A percentile compares a stretch with the other conserved stretches of the same genome.
Evolutionary conservation across 352 stramenopile species (phyloP).

Genomic region (Pythium rhizo-oryzae): DNA sequence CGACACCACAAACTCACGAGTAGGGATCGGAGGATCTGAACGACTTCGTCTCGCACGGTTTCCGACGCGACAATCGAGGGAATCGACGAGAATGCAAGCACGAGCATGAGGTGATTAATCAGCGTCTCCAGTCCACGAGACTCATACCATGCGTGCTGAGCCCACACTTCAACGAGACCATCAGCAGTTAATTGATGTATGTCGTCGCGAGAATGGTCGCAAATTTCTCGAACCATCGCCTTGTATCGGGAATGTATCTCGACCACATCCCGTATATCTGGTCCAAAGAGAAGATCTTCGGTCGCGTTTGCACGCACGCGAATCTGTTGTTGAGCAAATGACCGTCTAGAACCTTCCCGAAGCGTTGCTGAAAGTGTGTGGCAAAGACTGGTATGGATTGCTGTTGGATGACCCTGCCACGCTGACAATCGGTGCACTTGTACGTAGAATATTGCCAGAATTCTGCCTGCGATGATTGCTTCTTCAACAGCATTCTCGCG

Average conservation of each 20-base stretch:
- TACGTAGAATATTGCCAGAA: slow-evolving; percentile 7
- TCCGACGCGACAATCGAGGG: neutral
- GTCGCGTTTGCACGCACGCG: neutral
- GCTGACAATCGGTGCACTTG: neutral
- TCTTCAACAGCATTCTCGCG: neutral
- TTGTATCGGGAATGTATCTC: neutral
- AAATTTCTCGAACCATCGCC: neutral
- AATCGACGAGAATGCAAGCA: neutral
- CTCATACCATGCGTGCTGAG: neutral
- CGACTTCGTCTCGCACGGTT: neutral
- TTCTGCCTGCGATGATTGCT: neutral
- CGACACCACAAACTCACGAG: slow-evolving; percentile 3
- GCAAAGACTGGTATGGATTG: neutral
- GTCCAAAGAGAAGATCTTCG: slow-evolving; percentile 2
- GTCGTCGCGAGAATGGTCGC: neutral
- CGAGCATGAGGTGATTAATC: neutral
- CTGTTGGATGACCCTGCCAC: neutral
- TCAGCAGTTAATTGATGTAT: neutral
- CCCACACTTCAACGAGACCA: neutral
- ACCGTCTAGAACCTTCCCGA: neutral
- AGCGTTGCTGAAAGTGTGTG: neutral
- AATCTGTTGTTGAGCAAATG: neutral
- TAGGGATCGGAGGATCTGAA: slow-evolving; percentile 4
- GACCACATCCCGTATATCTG: neutral
- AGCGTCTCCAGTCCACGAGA: neutral